phyloP scores from a whole-genome alignment of 345 rosid species.

The Rhodamnia argentea region DNA sequence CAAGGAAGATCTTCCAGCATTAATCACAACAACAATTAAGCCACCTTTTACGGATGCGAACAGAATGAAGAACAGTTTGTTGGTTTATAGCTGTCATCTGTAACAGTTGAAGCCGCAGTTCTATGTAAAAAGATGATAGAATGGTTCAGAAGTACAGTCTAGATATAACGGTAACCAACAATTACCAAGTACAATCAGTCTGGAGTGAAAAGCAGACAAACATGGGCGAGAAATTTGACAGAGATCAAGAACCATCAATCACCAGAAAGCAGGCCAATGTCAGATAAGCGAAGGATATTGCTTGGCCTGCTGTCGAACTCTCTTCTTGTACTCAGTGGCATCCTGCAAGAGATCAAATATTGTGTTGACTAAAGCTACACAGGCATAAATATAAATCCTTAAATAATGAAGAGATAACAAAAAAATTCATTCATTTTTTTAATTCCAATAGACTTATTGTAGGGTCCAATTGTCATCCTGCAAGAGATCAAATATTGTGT shows the following conservation, averaged over 20 bases:
- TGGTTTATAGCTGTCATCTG: not conserved
- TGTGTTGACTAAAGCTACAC: not conserved
- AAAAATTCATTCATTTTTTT: too few relatives aligned
- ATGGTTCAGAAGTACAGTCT: not conserved
- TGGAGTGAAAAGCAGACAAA: conserved; percentile 1
- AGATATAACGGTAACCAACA: conserved; percentile 3
- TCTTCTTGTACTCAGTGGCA: conserved; percentile 67
- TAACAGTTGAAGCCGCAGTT: not conserved
- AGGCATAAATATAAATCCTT: not conserved
- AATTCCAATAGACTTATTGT: too few relatives aligned
- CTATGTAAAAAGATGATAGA: not conserved
- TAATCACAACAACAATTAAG: not conserved
- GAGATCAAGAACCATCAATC: not conserved
- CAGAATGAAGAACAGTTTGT: not conserved
- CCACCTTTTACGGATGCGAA: not conserved
- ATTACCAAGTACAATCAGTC: conserved; percentile 10
- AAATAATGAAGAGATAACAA: too few relatives aligned
- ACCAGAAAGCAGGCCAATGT: not conserved
- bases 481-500: not conserved
- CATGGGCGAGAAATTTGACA: not conserved
- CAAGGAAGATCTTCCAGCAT: not conserved
- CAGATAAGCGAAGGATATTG: conserved; percentile 66
- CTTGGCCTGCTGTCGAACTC: conserved; percentile 85
- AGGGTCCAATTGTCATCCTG: too few relatives aligned
- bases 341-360: conserved; percentile 30